Evolutionary conservation across 176 grass and related monocot species (phyloP).

Genomic region (Phoenix roebelenii): DNA sequence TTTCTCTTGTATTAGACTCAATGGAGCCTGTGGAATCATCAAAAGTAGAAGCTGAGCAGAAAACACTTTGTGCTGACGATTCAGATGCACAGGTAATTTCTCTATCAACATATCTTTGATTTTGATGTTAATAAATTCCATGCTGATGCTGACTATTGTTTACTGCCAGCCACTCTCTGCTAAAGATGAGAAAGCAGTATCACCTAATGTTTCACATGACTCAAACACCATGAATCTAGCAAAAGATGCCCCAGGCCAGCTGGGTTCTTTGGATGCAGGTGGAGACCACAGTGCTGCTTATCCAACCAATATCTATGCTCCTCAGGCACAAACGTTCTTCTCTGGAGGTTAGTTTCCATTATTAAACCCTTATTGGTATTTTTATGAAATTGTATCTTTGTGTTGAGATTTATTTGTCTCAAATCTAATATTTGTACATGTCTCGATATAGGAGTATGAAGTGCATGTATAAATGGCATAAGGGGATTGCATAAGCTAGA

Average conservation of each 20-base stretch:
- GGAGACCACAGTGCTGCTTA: slow-evolving; percentile 22
- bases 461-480: no score
- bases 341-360: slow-evolving; percentile 47
- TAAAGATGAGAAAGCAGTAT: slow-evolving; percentile 38
- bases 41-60: slow-evolving; percentile 30
- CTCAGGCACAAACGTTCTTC: slow-evolving; percentile 54
- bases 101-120: no score
- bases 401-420: no score
- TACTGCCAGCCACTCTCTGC: slow-evolving; percentile 26
- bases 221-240: slow-evolving; percentile 28
- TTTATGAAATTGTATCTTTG: no score
- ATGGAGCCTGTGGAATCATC: slow-evolving; percentile 32
- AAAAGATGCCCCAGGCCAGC: slow-evolving; percentile 33
- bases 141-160: slow-evolving; percentile 4
- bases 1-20: slow-evolving; percentile 20
- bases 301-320: slow-evolving; percentile 36
- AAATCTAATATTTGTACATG: no score
- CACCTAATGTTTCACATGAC: slow-evolving; percentile 26
- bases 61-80: slow-evolving; percentile 21
- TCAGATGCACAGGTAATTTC: slow-evolving; percentile 30
- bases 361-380: background rate
- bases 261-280: slow-evolving; percentile 29
- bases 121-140: no score
- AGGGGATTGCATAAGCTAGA: no score
- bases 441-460: no score